Base-by-base conservation (phyloP, 345 rosid genomes). In the Acer yangbiense region DNA sequence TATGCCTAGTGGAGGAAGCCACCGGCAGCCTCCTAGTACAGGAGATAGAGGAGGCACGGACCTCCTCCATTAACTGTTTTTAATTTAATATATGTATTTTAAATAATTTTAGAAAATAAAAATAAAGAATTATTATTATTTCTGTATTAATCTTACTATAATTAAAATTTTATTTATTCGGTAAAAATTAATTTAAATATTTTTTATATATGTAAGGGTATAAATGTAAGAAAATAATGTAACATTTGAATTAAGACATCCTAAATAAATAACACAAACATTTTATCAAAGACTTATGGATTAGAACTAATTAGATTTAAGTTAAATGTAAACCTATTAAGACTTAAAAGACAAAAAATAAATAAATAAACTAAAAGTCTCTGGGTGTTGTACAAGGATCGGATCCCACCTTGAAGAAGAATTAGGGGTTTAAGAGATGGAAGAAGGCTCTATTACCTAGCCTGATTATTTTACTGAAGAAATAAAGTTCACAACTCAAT, bases 321-420 rank as follows among this genome's bases (percentile, higher is more conserved):
- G 64, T 60, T 18, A 60, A 20, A 54, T 54, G 1, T 60, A n/a
- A 18, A 60, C 12, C 21, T 46, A 46, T 46, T 46, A 73, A 61
- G 52, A 41, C 68, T 23, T 60, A 25, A 60, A 73, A 6, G n/a
- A 57, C 65, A 71, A 16, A 54, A 60, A 60, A 9, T 57, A 57
- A n/a, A 57, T 18, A 18, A 57, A 57, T n/a, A 60, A 2, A 39
- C 68, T 13, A 23, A 43, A 43, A 35, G 44, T 41, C 18, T 61
- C 17, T 16, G 25, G 41, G 32, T 16, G 29, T 14, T 21, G 57
- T 43, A 35, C n/a, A 32, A 17, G 14, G 21, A 62, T 23, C 9
- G 27, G 60, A 70, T 21, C 63, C 74, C 63, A 58, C n/a, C 18
- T 43, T 13, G n/a, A 61, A 44, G 44, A 61, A 74, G 21, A 50